A percentile compares a stretch with the other conserved stretches of the same genome.
Evolutionary conservation across 2,329 filamentous ascomycete species (phyloP).

Genomic region (Diplodia corticola): DNA sequence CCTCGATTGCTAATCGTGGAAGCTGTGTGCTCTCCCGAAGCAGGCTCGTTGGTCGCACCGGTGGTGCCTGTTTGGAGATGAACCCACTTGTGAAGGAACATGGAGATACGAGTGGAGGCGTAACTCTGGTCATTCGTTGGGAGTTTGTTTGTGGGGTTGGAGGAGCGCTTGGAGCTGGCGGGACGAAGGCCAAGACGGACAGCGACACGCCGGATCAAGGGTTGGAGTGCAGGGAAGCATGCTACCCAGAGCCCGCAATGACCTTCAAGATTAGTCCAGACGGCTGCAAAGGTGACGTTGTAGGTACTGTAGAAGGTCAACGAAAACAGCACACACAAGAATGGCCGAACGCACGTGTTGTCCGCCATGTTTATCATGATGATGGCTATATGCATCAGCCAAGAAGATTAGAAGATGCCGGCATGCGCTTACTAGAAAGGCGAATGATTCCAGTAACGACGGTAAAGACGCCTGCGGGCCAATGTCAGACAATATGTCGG

Average conservation of each 20-base stretch:
- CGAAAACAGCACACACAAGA: background rate
- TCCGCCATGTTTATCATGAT: conserved; percentile 32
- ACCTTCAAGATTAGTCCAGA: conserved; percentile 46
- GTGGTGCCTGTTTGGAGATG: background rate
- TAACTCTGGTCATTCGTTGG: background rate
- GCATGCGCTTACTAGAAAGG: conserved; percentile 30
- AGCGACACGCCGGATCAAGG: conserved; percentile 38
- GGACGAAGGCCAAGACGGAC: conserved; percentile 31
- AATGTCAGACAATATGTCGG: background rate
- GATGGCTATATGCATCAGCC: conserved; percentile 25
- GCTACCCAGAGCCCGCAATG: conserved; percentile 48
- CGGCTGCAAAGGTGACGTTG: conserved; percentile 39
- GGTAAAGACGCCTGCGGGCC: conserved; percentile 35
- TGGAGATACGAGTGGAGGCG: background rate
- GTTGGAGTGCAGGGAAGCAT: conserved; percentile 46
- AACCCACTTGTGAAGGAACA: background rate
- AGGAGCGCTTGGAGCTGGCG: background rate
- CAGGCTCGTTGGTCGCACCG: background rate
- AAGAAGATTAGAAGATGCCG: too few species aligned
- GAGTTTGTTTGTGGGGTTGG: background rate
- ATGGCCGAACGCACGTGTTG: conserved; percentile 23
- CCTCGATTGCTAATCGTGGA: background rate
- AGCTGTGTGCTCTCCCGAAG: background rate
- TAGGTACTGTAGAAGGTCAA: conserved; percentile 31
- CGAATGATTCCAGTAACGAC: conserved; percentile 43